Base-by-base conservation (phyloP, 2,329 filamentous ascomycete species). In the Rhytidhysteron rufulum region DNA sequence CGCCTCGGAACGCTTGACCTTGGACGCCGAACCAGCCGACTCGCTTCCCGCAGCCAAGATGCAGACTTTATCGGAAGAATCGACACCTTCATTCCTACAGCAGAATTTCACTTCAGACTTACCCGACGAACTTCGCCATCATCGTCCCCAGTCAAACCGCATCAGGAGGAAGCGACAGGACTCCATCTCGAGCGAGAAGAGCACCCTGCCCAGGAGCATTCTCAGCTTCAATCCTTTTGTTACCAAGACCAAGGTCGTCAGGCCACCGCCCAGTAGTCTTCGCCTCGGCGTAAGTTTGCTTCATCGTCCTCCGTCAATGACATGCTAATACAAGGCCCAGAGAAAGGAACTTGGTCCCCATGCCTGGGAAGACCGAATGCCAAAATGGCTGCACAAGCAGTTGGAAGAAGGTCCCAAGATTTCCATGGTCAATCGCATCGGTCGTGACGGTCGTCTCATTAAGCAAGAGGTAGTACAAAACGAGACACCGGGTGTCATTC, bases 291-390 rank as follows among this genome's bases (percentile, higher is more conserved):
- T 65, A 55, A 49, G 62, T 57, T 3, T 16, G 17, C 11, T 11
- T 27, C 18, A n/a, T 6, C 3, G 7, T 27, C 34, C 3, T 30
- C 16, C 20, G 9, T 31, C 4, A 33, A 30, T 19, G 5, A 6
- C 3, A 1, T 30, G 21, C 13, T 15, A 20, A 11, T 35, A 36
- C 51, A 60, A 30, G 63, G 25, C 9, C n/a, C 16, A 72, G 55
- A 66, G 60, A 54, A 54, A 54, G 5, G 70, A 73, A 45, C 62
- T 73, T 5, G 71, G 71, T n/a, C 70, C 71, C 10, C 57, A 73
- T 49, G 70, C 70, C 0, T 72, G 59, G 53, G 71, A 74, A 45
- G 60, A 68, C 10, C 53, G 51, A 24, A 73, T 74, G 71, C 71
- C 71, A 4, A 51, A 41, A 22, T 62, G 65, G 55, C 62, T 74